Conservation (phyloP, 2,329 filamentous ascomycete species). For the Helminthosporium solani region DNA sequence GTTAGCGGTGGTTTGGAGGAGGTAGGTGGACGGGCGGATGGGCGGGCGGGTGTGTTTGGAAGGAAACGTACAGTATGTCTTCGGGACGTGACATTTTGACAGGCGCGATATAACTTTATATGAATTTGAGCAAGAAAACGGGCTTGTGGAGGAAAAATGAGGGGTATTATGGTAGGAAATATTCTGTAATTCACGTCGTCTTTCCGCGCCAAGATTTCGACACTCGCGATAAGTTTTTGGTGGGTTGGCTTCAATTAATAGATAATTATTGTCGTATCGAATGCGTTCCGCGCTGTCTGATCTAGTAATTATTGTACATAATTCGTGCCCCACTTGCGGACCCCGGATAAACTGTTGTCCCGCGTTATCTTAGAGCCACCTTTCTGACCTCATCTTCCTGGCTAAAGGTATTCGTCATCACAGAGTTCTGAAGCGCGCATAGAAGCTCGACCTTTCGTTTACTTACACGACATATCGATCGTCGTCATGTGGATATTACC, state of each 20-base stretch:
- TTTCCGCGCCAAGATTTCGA: slow-evolving; percentile 6
- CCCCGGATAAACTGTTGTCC: slow-evolving; percentile 4
- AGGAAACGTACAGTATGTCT: slow-evolving; percentile 73
- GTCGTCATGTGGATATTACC: slow-evolving; percentile 89
- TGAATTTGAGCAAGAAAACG: slow-evolving; percentile 3
- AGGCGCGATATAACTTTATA: slow-evolving; percentile 5
- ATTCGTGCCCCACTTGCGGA: slow-evolving; percentile 4
- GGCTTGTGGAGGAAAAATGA: not conserved
- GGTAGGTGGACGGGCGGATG: slow-evolving; percentile 11
- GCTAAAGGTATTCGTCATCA: not conserved
- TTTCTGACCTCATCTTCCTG: slow-evolving; percentile 8
- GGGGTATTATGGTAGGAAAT: not conserved
- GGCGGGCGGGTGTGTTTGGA: too few species aligned
- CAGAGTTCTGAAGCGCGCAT: not conserved
- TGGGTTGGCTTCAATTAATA: too few species aligned
- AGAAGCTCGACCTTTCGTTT: not conserved
- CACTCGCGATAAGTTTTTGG: slow-evolving; percentile 8
- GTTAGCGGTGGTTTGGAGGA: slow-evolving; percentile 7
- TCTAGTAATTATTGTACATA: too few species aligned
- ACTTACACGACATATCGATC: not conserved
- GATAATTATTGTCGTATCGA: too few species aligned
- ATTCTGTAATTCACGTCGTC: not conserved
- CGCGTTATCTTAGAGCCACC: slow-evolving; percentile 4
- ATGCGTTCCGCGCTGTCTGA: too few species aligned
- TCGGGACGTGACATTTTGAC: slow-evolving; percentile 91